Evolutionary conservation across 345 rosid genomes (phyloP), one percentile per base, ranked within the genome.

Genomic region (Nasturtium officinale): DNA sequence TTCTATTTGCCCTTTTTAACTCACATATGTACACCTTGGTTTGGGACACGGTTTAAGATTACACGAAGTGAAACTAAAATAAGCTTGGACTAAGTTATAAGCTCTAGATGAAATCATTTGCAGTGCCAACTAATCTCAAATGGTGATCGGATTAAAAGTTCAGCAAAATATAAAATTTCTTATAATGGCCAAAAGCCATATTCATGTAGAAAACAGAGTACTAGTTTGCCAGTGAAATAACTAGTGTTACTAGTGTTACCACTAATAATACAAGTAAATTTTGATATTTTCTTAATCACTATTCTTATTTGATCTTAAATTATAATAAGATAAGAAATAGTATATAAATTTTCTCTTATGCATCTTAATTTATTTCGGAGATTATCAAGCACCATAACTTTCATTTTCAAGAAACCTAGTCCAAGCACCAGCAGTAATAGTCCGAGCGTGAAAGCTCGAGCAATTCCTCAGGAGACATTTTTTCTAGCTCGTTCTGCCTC

Each of bases 381-480:
- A 56, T 58, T 10, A 54, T 38, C 33, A 30, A 8, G 45, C 43
- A 43, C 7, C 18, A 33, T 58, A 70, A 47, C 6, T 47, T 45
- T 69, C 1, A 15, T n/a, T 16, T 38, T 73, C 29, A 73, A 43
- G 72, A 33, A 18, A 57, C 10, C 7, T 87, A 83, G 59, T 92
- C 98, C 77, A 92, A 67, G 78, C 98, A 92, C 96, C 98, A 92
- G 9, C 98, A 92, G 75, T 90, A 87, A 72, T 85, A 92, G 42
- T 92, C 95, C 9, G 96, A 86, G 69, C 85, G 83, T 29, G 98
- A 92, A 38, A 88, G 82, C 3, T 82, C 78, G 6, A 87, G 75
- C 84, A 90, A 55, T 17, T 86, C 87, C 13, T 88, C 85, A 0
- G 92, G 91, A 70, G 54, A 77, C 96, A 88, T 88, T 73, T 83